Evolutionary conservation across 768 basidiomycete genomes (phyloP), one percentile per base, ranked within the genome.

Genomic region (Lentinula boryana): DNA sequence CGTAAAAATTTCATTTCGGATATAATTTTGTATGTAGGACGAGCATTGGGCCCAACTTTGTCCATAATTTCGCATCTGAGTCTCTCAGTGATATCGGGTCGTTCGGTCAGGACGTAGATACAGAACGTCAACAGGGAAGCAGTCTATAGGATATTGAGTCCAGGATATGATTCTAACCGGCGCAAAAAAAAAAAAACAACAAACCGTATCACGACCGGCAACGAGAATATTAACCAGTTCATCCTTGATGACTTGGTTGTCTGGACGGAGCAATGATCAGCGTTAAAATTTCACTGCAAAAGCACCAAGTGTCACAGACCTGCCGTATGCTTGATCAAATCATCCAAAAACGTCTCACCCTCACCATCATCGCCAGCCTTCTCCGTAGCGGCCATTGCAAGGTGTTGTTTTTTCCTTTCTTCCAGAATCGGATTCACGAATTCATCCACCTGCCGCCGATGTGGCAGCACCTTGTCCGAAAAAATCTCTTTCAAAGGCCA

Each of bases 401-500:
- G 53, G 23, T 63, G 67, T 54, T 66, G 68, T 65, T 75, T 79
- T 63, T 72, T 75, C 65, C 68, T 67, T 36, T 80, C 75, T 48
- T 70, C 62, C 63, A 87, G 51, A 56, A 88, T 80, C 1, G 83
- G 83, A 46, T 83, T 76, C 40, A 86, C 74, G 66, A 83, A 84
- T 13, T 68, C 73, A 49, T 80, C 73, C 13, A 87, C 76, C 8
- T 80, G 72, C 38, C 69, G 66, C 75, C 83, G 80, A 48, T 76
- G 75, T 58, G 73, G 69, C 52, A 69, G 71, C 15, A 80, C 75
- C 44, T 72, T 74, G 68, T 86, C 83, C 36, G 68, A 67, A 74
- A 76, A 81, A 53, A 86, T 78, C 67, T 87, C 85, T 4, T 66
- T 56, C 8, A 86, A 66, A 3, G 80, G 79, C 85, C 85, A 86